Evolutionary conservation across 2,329 filamentous ascomycete species (phyloP), one percentile per base, ranked within the genome.

Genomic region (Arthroderma sp.): DNA sequence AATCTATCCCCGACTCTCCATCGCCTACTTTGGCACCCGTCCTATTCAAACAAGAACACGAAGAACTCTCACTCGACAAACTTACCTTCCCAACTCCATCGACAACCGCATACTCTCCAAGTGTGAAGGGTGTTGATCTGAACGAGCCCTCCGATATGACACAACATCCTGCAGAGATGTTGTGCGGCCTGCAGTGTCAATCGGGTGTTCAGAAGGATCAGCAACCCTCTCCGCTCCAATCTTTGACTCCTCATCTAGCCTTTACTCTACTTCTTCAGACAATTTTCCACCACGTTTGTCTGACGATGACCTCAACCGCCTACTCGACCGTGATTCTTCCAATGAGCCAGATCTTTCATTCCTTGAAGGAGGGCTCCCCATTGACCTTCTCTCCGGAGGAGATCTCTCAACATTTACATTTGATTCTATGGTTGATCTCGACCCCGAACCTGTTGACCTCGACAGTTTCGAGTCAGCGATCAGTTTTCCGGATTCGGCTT

Each of bases 151-250:
- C 84, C 79, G 86, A 93, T 77, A 71, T 78, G 91, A 91, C 88
- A 95, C 91, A 95, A 95, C 88, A 93, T 94, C 88, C 91, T 96
- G 91, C 91, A 76, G 91, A 77, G 88, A 82, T 95, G 89, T 95
- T 96, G 91, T 96, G 83, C 69, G 91, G 94, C 91, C 91, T 94
- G 91, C 91, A 83, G 91, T 98, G 91, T 96, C 91, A 79, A 82
- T 89, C 84, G 83, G 77, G 71, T 73, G 75, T 56, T 55, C 67
- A 63, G 66, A 65, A 58, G 60, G 57, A 59, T 58, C 75, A 68
- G 71, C 68, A 65, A 66, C 69, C 48, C 54, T 56, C 50, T 55
- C 59, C 42, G 58, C 66, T 50, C 58, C 64, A 30, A 58, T 65
- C 55, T 66, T 65, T 53, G 59, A 66, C 57, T 57, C 62, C 54